Conservation (phyloP, 768 basidiomycete species). For the Antrodiella citrinella region DNA sequence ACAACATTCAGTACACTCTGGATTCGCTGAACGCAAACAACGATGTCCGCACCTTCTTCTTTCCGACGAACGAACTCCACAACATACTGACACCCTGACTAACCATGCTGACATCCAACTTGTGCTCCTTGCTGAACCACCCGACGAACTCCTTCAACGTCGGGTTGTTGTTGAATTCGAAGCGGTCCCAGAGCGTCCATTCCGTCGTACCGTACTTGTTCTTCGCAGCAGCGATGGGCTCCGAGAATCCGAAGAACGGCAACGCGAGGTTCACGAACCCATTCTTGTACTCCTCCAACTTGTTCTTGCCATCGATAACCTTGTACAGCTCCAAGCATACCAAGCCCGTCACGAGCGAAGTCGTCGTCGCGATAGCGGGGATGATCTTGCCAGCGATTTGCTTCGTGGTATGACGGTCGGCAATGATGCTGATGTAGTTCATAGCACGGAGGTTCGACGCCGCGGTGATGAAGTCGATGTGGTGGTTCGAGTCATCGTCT, state of each 20-base stretch:
- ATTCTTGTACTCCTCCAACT: conserved; percentile 95
- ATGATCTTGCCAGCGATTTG: conserved; percentile 99
- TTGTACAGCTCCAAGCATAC: conserved; percentile 97
- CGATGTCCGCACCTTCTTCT: conserved; percentile 78
- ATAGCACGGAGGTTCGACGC: conserved; percentile 93
- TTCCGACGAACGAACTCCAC: conserved; percentile 89
- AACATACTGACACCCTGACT: conserved; percentile 97
- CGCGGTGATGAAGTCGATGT: conserved; percentile 98
- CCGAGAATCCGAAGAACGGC: conserved; percentile 99
- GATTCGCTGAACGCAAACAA: too few species aligned
- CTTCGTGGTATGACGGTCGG: conserved; percentile 90
- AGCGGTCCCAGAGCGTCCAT: conserved; percentile 98
- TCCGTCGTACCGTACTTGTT: conserved; percentile 81
- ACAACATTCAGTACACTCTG: too few species aligned
- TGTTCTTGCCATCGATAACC: conserved; percentile 92
- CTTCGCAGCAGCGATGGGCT: conserved; percentile 87
- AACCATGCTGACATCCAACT: conserved; percentile 89
- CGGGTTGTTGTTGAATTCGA: conserved; percentile 86
- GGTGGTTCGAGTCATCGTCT: conserved; percentile 95
- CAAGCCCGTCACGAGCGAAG: conserved; percentile 89
- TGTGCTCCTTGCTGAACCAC: conserved; percentile 80
- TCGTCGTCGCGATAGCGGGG: conserved; percentile 98
- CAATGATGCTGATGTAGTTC: conserved; percentile 85
- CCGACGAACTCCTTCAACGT: conserved; percentile 77
- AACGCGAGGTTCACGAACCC: conserved; percentile 96